These are phyloP conservation scores for Setomelanomma holmii DNA, from an alignment of 2,329 filamentous ascomycete genomes.

Conservation along the genomic window DNA sequence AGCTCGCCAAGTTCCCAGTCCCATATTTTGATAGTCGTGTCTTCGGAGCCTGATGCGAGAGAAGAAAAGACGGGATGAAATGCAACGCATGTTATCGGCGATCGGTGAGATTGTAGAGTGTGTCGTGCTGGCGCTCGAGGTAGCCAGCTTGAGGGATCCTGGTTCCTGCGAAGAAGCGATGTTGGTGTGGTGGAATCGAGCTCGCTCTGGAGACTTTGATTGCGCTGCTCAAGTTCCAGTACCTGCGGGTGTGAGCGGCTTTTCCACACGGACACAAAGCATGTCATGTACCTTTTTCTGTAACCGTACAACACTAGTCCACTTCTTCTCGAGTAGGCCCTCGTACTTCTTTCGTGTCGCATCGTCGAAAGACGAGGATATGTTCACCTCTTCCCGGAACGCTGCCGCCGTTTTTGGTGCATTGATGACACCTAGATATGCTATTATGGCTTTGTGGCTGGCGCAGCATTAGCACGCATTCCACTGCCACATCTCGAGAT, in stretches of 20 bases:
- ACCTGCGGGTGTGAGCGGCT: slow-evolving; percentile 64
- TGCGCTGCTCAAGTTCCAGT: slow-evolving; percentile 87
- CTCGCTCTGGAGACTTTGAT: slow-evolving; percentile 76
- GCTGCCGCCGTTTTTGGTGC: slow-evolving; percentile 73
- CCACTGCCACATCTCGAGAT: neutral
- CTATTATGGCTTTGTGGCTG: slow-evolving; percentile 93
- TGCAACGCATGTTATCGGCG: slow-evolving; percentile 83
- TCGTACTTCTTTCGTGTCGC: slow-evolving; percentile 93
- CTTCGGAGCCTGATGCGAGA: slow-evolving; percentile 87
- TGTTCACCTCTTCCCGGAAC: slow-evolving; percentile 77
- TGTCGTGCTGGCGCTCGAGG: slow-evolving; percentile 83
- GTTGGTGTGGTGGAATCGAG: slow-evolving; percentile 82
- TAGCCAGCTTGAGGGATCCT: slow-evolving; percentile 86
- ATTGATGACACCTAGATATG: slow-evolving; percentile 79
- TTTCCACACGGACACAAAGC: neutral
- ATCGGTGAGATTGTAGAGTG: slow-evolving; percentile 81
- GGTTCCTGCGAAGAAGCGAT: slow-evolving; percentile 78
- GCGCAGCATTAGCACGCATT: slow-evolving; percentile 10
- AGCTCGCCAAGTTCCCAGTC: slow-evolving; percentile 94
- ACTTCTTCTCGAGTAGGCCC: slow-evolving; percentile 94
- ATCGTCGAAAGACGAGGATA: slow-evolving; percentile 77
- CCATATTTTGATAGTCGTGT: slow-evolving; percentile 96
- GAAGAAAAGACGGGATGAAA: slow-evolving; percentile 94
- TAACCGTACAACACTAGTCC: slow-evolving; percentile 92
- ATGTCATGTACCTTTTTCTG: slow-evolving; percentile 80